Percentiles rank a stretch among this genome's conserved stretches.
Evolutionary conservation across 768 basidiomycete species (phyloP).

Genomic region (Agrocybe chaxingu): DNA sequence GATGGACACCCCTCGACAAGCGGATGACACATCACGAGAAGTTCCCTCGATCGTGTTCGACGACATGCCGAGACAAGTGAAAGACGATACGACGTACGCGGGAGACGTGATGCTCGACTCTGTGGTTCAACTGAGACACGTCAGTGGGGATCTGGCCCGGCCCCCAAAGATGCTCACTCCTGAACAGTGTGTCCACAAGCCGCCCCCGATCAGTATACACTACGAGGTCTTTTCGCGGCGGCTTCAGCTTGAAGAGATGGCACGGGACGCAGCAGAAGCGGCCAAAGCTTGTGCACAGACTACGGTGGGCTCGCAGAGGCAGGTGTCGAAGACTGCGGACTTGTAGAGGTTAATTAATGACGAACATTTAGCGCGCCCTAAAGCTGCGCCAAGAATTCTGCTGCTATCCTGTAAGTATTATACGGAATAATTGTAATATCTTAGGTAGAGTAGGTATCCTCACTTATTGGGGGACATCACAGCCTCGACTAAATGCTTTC

Average conservation of each 20-base stretch:
- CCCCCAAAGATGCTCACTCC: constrained; percentile 21
- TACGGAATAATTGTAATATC: no score
- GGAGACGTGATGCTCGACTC: background rate
- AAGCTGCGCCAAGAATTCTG: no score
- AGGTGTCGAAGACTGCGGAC: background rate
- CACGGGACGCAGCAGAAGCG: background rate
- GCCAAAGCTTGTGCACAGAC: background rate
- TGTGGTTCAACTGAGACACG: constrained; percentile 1
- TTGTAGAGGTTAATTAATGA: background rate
- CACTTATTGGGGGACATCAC: no score
- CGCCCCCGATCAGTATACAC: constrained; percentile 15
- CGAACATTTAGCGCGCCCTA: no score
- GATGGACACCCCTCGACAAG: background rate
- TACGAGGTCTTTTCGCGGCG: constrained; percentile 17
- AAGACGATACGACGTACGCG: background rate
- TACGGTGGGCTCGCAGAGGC: background rate
- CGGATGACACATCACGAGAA: background rate
- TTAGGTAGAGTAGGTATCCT: no score
- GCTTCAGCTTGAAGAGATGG: constrained; percentile 7
- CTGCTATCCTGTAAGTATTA: no score
- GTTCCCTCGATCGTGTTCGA: constrained; percentile 5
- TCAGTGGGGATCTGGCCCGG: constrained; percentile 15
- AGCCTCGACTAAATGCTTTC: no score
- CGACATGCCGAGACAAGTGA: constrained; percentile 8
- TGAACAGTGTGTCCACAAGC: constrained; percentile 4